These are phyloP conservation scores for Agaricus blazei DNA, from an alignment of 768 basidiomycete species.

Conservation along the genomic window DNA sequence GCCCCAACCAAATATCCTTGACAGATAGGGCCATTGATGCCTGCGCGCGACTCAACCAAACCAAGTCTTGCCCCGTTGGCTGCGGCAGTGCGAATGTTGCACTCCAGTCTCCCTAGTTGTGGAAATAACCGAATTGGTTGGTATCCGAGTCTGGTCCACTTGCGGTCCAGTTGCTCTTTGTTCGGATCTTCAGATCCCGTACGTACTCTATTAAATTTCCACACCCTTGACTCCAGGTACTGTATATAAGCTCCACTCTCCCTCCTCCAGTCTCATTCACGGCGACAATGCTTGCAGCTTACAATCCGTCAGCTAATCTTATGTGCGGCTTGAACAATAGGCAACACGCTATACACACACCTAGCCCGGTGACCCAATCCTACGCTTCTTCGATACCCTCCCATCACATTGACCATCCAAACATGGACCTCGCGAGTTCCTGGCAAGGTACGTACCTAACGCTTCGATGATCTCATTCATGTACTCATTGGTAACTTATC, in stretches of 20 bases:
- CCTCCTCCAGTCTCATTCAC: constrained; percentile 4
- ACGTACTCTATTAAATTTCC: neutral
- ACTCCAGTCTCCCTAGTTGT: constrained; percentile 7
- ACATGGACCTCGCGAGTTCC: neutral
- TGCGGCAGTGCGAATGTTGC: constrained; percentile 3
- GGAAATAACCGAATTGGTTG: constrained; percentile 3
- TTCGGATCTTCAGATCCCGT: constrained; percentile 7
- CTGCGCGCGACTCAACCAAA: constrained; percentile 6
- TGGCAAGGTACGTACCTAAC: constrained; percentile 1
- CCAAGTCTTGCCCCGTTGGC: constrained; percentile 4
- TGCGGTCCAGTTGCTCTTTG: constrained; percentile 6
- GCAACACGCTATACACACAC: constrained; percentile 7
- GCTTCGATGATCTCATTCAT: neutral
- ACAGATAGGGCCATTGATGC: neutral
- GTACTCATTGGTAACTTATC: neutral
- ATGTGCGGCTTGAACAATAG: constrained; percentile 7
- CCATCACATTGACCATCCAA: constrained; percentile 5
- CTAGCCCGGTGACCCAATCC: neutral
- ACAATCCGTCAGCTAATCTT: neutral
- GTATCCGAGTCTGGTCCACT: constrained; percentile 4
- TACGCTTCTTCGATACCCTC: constrained; percentile 3
- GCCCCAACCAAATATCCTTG: neutral
- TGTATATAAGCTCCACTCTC: constrained; percentile 5
- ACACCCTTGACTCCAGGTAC: constrained; percentile 8
- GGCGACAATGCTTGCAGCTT: constrained; percentile 7